Conservation (phyloP, 2,329 filamentous ascomycete species). For the Curvularia lunata region DNA sequence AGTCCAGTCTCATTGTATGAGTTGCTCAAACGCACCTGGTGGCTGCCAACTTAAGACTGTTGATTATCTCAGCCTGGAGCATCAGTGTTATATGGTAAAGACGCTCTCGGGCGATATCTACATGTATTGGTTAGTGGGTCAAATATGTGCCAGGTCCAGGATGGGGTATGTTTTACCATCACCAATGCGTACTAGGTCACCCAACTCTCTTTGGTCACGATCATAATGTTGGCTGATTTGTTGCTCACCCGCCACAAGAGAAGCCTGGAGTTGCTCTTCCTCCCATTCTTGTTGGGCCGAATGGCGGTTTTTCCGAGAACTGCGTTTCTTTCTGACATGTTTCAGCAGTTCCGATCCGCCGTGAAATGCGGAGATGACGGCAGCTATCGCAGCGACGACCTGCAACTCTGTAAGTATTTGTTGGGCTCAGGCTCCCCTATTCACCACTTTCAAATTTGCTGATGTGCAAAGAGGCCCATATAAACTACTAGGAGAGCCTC, state of each 20-base stretch:
- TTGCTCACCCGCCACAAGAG: constrained; percentile 47
- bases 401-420: constrained; percentile 17
- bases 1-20: not conserved
- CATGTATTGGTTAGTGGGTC: constrained; percentile 5
- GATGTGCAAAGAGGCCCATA: not conserved
- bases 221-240: constrained; percentile 45
- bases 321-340: constrained; percentile 44
- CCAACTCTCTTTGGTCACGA: constrained; percentile 45
- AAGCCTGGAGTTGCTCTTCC: constrained; percentile 49
- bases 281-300: constrained; percentile 40
- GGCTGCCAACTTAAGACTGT: constrained; percentile 48
- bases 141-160: constrained; percentile 18
- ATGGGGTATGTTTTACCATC: constrained; percentile 43
- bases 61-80: constrained; percentile 52
- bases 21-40: constrained; percentile 31
- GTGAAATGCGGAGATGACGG: constrained; percentile 53
- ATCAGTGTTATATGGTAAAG: constrained; percentile 48
- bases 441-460: not conserved
- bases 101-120: constrained; percentile 47
- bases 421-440: not conserved
- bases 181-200: constrained; percentile 46
- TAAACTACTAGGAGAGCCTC: constrained; percentile 10
- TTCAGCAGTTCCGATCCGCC: constrained; percentile 49
- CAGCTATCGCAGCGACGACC: constrained; percentile 52
- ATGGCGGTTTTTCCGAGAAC: constrained; percentile 35